A percentile compares a stretch with the other conserved stretches of the same genome.
Conservation (phyloP, 495 filamentous ascomycete species). For the Trichoderma asperelloides region DNA sequence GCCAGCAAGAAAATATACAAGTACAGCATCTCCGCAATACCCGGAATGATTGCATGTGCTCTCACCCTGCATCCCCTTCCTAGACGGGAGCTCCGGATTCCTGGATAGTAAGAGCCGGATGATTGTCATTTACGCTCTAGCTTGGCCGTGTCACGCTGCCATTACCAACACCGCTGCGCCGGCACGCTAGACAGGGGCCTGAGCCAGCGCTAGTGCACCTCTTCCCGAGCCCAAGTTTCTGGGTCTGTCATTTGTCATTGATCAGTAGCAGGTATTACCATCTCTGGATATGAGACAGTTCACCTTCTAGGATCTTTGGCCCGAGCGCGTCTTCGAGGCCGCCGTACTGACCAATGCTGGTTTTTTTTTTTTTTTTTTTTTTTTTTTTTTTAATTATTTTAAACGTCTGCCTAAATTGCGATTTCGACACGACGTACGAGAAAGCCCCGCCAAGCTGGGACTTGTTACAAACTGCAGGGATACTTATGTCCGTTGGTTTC, state of each 20-base stretch:
- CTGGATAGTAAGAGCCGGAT: background rate
- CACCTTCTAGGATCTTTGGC: background rate
- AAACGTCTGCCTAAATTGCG: background rate
- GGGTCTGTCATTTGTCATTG: background rate
- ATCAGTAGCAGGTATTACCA: background rate
- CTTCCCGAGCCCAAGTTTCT: background rate
- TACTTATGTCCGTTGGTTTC: too few species aligned
- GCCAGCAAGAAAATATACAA: background rate
- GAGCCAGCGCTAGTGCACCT: background rate
- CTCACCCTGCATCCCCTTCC: background rate
- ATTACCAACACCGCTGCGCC: conserved; percentile 1
- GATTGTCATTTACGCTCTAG: background rate
- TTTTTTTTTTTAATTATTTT: too few species aligned
- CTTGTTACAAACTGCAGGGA: too few species aligned
- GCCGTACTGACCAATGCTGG: background rate
- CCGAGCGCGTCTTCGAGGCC: background rate
- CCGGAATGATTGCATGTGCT: background rate
- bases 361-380: too few species aligned
- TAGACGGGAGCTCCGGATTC: background rate
- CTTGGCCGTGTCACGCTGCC: background rate
- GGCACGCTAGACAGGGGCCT: conserved; percentile 1
- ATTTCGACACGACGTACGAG: background rate
- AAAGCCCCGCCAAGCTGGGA: too few species aligned
- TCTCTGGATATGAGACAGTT: background rate
- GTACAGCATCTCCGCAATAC: background rate